Percentiles rank a stretch among this genome's conserved stretches.
Evolutionary conservation across 768 basidiomycete genomes (phyloP).

Genomic region (Suillus plorans): DNA sequence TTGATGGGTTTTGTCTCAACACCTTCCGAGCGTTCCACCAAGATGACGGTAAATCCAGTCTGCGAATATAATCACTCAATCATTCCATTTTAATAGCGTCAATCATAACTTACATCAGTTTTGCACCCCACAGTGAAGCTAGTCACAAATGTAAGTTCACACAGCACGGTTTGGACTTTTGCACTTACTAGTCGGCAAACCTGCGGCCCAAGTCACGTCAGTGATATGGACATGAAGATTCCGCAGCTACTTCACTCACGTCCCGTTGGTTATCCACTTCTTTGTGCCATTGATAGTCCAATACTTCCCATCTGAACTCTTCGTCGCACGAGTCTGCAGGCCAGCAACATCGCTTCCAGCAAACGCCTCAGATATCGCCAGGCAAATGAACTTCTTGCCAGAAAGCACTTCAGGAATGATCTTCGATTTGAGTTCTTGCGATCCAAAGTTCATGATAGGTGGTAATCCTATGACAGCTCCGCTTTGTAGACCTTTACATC

Average conservation of each 20-base stretch:
- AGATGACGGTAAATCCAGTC: slow-evolving; percentile 79
- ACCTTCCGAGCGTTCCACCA: slow-evolving; percentile 80
- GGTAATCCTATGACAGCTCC: slow-evolving; percentile 85
- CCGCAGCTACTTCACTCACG: slow-evolving; percentile 32
- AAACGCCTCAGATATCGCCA: slow-evolving; percentile 89
- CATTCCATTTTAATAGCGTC: slow-evolving; percentile 10
- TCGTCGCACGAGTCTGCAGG: slow-evolving; percentile 72
- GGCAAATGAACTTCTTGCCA: slow-evolving; percentile 80
- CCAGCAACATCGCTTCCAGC: slow-evolving; percentile 86
- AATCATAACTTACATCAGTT: slow-evolving; percentile 42
- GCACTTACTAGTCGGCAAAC: slow-evolving; percentile 32
- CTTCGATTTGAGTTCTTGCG: slow-evolving; percentile 52
- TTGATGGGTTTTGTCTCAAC: slow-evolving; percentile 86
- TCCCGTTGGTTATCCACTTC: slow-evolving; percentile 87
- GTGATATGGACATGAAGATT: background rate
- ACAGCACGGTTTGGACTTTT: slow-evolving; percentile 29
- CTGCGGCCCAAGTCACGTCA: slow-evolving; percentile 19
- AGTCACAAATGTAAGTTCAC: slow-evolving; percentile 23
- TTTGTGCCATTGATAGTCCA: slow-evolving; percentile 85
- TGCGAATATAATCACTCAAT: slow-evolving; percentile 20
- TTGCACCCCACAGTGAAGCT: slow-evolving; percentile 75
- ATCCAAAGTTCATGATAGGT: slow-evolving; percentile 82
- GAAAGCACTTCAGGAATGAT: slow-evolving; percentile 66
- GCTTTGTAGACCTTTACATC: slow-evolving; percentile 49
- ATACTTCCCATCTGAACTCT: slow-evolving; percentile 78